Evolutionary conservation across 352 stramenopile genomes (phyloP), one percentile per base, ranked within the genome.

Genomic region (Phytophthora pisi): DNA sequence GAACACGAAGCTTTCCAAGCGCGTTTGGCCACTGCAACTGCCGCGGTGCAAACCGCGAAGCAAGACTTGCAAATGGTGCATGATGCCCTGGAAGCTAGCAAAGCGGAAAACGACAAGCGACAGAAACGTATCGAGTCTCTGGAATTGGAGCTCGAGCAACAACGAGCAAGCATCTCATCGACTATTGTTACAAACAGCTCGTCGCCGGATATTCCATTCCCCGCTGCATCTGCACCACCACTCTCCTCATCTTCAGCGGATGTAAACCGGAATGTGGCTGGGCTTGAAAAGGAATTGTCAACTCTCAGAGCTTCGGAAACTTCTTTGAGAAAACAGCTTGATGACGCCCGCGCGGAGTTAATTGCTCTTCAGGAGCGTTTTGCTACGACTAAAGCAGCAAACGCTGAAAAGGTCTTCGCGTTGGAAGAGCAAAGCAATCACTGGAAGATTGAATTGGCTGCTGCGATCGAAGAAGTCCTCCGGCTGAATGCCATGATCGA

Each of bases 401-500:
- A 76, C 40, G 74, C 74, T 11, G 74, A 81, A 16, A 78, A 81
- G 36, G 74, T 77, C 18, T 81, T 81, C 57, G 54, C 74, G 5
- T 50, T 81, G 31, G 70, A 81, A 47, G 68, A 82, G 56, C 57
- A 67, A 18, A 63, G 36, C n/a, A 72, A 51, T 11, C 49, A 70
- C n/a, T 75, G 61, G 67, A 59, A 79, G 52, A 58, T 66, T 30
- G 62, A 74, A 34, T 15, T 78, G 1, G 59, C 52, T 23, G 16
- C 50, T 30, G 54, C 57, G 11, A 67, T 24, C 3, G 57, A 72
- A 61, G 66, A 74, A 74, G 30, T 72, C 4, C 40, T 38, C n/a
- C 57, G 57, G 53, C 61, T 74, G 1, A 66, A 50, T 57, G 18
- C 30, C 20, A 16, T 67, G 15, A 8, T 67, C 42, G 50, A 67